These are phyloP conservation scores for Podospora appendiculata DNA, from an alignment of 495 filamentous ascomycete genomes.

Conservation along the genomic window DNA sequence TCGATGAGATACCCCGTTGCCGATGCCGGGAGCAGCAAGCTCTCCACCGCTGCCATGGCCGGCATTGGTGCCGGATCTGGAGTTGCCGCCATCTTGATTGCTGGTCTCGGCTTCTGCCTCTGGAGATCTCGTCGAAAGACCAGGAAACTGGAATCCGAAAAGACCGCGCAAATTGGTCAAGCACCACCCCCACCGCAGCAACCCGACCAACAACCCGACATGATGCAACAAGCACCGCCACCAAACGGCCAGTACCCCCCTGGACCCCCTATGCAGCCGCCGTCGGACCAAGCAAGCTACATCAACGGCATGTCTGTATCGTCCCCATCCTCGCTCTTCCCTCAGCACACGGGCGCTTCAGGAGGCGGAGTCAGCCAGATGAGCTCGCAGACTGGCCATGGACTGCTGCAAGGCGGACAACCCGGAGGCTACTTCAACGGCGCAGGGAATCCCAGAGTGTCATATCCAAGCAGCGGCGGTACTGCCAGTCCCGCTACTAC, in stretches of 20 bases:
- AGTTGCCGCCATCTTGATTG: conserved; percentile 13
- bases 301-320: neutral
- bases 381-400: conserved; percentile 5
- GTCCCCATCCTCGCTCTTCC: neutral
- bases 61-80: conserved; percentile 20
- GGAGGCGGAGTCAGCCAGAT: conserved; percentile 9
- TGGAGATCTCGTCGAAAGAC: conserved; percentile 14
- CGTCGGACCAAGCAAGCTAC: neutral
- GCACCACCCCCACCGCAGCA: neutral
- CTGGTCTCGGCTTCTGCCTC: conserved; percentile 8
- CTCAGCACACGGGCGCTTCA: conserved; percentile 13
- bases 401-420: neutral
- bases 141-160: conserved; percentile 6
- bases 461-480: neutral
- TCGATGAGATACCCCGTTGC: conserved; percentile 18
- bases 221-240: conserved; percentile 1
- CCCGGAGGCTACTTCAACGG: neutral
- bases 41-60: conserved; percentile 18
- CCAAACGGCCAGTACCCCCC: conserved; percentile 1
- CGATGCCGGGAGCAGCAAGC: neutral
- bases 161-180: neutral
- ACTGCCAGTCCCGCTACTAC: neutral
- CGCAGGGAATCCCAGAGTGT: neutral
- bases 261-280: neutral
- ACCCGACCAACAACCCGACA: neutral